Evolutionary conservation across 2,329 filamentous ascomycete genomes (phyloP).

Genomic region (Penicillium occitanis): DNA sequence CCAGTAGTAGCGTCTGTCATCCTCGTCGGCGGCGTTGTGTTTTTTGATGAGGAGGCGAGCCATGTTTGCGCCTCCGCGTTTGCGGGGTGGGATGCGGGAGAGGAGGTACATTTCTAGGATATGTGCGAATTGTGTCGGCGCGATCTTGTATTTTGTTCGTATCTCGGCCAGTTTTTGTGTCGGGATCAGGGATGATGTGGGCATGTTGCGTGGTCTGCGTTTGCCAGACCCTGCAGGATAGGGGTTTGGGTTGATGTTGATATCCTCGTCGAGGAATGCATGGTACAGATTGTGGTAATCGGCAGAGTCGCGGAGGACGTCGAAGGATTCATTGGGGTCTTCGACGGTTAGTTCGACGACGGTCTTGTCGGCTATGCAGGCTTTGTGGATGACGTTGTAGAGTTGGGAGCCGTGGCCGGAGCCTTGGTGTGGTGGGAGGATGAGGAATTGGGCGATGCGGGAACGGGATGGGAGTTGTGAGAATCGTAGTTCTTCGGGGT

Average conservation of each 20-base stretch:
- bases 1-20: conserved; percentile 63
- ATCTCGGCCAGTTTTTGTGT: conserved; percentile 51
- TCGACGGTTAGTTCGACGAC: conserved; percentile 87
- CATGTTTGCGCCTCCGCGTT: conserved; percentile 54
- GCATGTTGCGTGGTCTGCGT: conserved; percentile 41
- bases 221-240: conserved; percentile 32
- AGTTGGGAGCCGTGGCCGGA: conserved; percentile 76
- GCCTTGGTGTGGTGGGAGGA: conserved; percentile 82
- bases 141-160: conserved; percentile 57
- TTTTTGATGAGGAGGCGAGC: conserved; percentile 52
- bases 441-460: conserved; percentile 88
- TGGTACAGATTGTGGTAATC: conserved; percentile 59
- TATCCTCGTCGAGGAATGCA: conserved; percentile 49
- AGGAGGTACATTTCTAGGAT: conserved; percentile 64
- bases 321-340: conserved; percentile 76
- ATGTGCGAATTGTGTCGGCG: conserved; percentile 61
- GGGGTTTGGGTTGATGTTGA: conserved; percentile 50
- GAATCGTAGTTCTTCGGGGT: conserved; percentile 46
- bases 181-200: conserved; percentile 57
- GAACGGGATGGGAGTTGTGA: conserved; percentile 70
- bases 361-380: conserved; percentile 65
- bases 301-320: conserved; percentile 63
- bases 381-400: conserved; percentile 74
- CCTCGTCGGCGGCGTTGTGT: conserved; percentile 49
- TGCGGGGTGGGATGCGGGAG: conserved; percentile 52